Percentiles rank a stretch among this genome's conserved stretches.
phyloP scores from a whole-genome alignment of 106 monocot genomes.

The Amphibolis antarctica region DNA sequence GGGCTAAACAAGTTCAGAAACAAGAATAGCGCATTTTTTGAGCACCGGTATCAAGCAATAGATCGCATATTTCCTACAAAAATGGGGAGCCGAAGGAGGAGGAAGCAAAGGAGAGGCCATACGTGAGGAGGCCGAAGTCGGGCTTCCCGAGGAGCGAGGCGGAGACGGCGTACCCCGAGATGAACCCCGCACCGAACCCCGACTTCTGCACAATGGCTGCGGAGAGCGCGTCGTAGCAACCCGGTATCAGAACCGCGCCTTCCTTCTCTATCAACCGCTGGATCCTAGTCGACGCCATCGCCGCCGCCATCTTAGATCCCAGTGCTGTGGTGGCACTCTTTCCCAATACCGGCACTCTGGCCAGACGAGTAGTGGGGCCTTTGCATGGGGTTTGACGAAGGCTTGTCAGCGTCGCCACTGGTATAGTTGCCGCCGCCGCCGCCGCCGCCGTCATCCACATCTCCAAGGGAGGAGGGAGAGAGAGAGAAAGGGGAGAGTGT shows the following conservation, averaged over 20 bases:
- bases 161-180: slow-evolving; percentile 48
- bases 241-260: slow-evolving; percentile 41
- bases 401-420: neutral
- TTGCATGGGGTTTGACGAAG: neutral
- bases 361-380: neutral
- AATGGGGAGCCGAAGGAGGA: neutral
- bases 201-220: slow-evolving; percentile 38
- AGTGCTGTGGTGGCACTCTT: neutral
- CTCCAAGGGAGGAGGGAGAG: too few species aligned
- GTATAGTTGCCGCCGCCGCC: neutral
- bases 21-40: neutral
- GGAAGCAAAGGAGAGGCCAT: neutral
- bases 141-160: slow-evolving; percentile 33
- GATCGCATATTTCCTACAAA: neutral
- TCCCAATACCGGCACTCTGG: neutral
- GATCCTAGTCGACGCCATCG: slow-evolving; percentile 15
- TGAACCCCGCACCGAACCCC: slow-evolving; percentile 50
- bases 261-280: slow-evolving; percentile 41
- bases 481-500: too few species aligned
- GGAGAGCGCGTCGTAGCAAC: slow-evolving; percentile 44
- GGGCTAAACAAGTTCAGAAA: slow-evolving; percentile 15
- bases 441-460: neutral
- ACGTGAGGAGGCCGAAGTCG: slow-evolving; percentile 31
- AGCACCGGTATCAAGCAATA: neutral
- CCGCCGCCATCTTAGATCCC: neutral